phyloP scores from a whole-genome alignment of 176 grass and related monocot genomes.

The Alopecurus myosuroides region DNA sequence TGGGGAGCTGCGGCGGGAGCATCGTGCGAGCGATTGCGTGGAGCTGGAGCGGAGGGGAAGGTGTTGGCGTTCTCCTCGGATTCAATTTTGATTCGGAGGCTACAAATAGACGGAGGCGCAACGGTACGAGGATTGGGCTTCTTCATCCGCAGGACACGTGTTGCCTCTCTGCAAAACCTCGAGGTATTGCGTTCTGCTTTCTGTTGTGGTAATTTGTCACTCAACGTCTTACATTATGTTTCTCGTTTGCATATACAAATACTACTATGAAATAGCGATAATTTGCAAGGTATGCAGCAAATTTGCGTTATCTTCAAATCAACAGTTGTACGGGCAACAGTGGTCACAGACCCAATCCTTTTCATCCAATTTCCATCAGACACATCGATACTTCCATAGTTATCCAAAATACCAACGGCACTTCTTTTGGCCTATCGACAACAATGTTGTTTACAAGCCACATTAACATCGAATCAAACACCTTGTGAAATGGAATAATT shows the following conservation, averaged over 20 bases:
- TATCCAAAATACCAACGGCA: neutral
- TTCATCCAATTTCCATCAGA: neutral
- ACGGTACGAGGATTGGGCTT: neutral
- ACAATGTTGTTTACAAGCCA: neutral
- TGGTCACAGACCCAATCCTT: neutral
- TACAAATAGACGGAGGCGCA: neutral
- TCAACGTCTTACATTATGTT: neutral
- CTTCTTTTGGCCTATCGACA: neutral
- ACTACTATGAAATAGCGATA: neutral
- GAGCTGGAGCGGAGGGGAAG: neutral
- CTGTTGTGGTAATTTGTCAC: neutral
- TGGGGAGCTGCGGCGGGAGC: slow-evolving; percentile 21
- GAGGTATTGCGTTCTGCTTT: neutral
- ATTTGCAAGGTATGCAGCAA: neutral
- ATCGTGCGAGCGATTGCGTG: slow-evolving; percentile 20
- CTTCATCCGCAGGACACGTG: neutral
- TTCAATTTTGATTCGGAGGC: slow-evolving; percentile 8
- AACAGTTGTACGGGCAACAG: neutral
- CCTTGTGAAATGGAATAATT: neutral
- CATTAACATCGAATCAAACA: neutral
- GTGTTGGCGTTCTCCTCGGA: slow-evolving; percentile 1
- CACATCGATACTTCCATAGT: neutral
- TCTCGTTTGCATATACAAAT: neutral
- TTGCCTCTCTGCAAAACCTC: neutral
- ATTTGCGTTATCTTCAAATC: neutral